Percentiles rank a stretch among this genome's conserved stretches.
Conservation (phyloP, 2,329 filamentous ascomycete species). For the Clonostachys byssicola region DNA sequence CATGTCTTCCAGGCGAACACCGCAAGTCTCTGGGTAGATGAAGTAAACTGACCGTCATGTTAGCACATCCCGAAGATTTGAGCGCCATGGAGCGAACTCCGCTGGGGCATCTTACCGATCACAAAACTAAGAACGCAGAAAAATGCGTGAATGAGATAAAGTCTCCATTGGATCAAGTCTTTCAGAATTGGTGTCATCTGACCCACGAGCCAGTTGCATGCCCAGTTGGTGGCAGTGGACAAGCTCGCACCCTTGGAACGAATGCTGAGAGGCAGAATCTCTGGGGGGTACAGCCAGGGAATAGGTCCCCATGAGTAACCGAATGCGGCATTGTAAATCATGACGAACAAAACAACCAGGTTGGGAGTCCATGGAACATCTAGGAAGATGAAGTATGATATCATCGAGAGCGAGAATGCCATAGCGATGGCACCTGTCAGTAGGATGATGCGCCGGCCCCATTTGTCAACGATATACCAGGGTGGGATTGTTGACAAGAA, state of each 20-base stretch:
- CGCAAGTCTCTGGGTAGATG: slow-evolving; percentile 94
- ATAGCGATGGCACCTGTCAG: slow-evolving; percentile 87
- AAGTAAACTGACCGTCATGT: slow-evolving; percentile 71
- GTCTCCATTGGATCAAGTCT: slow-evolving; percentile 85
- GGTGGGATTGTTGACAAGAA: slow-evolving; percentile 89
- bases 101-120: slow-evolving; percentile 64
- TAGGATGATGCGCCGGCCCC: slow-evolving; percentile 85
- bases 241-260: slow-evolving; percentile 95
- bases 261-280: slow-evolving; percentile 94
- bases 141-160: slow-evolving; percentile 94
- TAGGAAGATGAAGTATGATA: slow-evolving; percentile 94
- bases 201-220: slow-evolving; percentile 98
- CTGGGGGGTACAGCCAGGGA: slow-evolving; percentile 97
- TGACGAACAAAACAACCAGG: slow-evolving; percentile 89
- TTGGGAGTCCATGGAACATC: slow-evolving; percentile 74
- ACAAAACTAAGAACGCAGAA: slow-evolving; percentile 96
- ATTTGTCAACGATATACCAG: slow-evolving; percentile 93
- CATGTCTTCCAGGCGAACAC: slow-evolving; percentile 95
- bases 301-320: slow-evolving; percentile 95
- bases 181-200: slow-evolving; percentile 93
- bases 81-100: no score
- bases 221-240: slow-evolving; percentile 96
- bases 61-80: slow-evolving; percentile 7
- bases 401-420: slow-evolving; percentile 80
- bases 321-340: slow-evolving; percentile 97